Percentiles rank a stretch among this genome's conserved stretches.
Evolutionary conservation across 2,329 filamentous ascomycete species (phyloP).

Genomic region (Phoma sp.): DNA sequence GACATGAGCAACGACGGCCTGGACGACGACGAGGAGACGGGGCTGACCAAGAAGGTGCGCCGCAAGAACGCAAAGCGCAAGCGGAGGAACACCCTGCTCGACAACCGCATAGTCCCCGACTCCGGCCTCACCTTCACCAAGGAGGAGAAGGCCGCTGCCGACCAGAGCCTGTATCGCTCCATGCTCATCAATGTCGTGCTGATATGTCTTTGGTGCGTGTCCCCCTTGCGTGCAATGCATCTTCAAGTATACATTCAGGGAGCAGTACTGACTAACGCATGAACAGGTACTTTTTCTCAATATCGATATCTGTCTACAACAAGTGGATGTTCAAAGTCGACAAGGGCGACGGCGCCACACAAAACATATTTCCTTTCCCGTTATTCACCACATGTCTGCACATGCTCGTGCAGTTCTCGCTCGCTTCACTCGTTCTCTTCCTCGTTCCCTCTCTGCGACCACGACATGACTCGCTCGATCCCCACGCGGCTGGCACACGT

Average conservation of each 20-base stretch:
- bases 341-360: slow-evolving; percentile 41
- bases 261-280: slow-evolving; percentile 18
- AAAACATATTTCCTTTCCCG: slow-evolving; percentile 83
- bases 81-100: slow-evolving; percentile 71
- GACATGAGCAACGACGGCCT: slow-evolving; percentile 71
- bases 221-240: not conserved
- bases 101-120: slow-evolving; percentile 68
- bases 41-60: slow-evolving; percentile 76
- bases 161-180: slow-evolving; percentile 72
- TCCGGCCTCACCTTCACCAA: slow-evolving; percentile 60
- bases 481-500: slow-evolving; percentile 35
- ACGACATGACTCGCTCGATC: slow-evolving; percentile 52
- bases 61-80: slow-evolving; percentile 70
- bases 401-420: slow-evolving; percentile 88
- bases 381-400: slow-evolving; percentile 94
- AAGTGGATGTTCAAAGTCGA: slow-evolving; percentile 95
- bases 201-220: slow-evolving; percentile 76
- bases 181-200: slow-evolving; percentile 77
- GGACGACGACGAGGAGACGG: slow-evolving; percentile 87
- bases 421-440: slow-evolving; percentile 79
- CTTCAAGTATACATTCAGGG: too few species aligned
- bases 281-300: slow-evolving; percentile 75
- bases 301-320: slow-evolving; percentile 84
- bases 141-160: slow-evolving; percentile 76
- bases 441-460: slow-evolving; percentile 84